Percentiles rank a stretch among this genome's conserved stretches.
Conservation (phyloP, 2,329 filamentous ascomycete genomes). For the Furcasterigmium furcatum region DNA sequence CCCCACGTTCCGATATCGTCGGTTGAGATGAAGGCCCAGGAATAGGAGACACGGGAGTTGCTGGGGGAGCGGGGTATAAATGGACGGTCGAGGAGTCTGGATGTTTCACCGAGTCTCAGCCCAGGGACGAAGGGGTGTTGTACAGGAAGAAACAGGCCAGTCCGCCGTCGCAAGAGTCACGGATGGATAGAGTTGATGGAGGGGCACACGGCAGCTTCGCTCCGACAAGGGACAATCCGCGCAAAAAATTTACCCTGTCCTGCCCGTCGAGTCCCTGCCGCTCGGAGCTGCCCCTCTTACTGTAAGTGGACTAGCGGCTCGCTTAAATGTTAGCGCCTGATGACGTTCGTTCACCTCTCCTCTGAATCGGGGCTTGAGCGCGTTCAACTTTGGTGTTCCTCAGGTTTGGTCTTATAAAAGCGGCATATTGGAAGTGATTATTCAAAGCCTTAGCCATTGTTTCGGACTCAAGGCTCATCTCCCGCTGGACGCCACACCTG, state of each 20-base stretch:
- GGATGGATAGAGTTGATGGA: neutral
- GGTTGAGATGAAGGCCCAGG: neutral
- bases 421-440: too few species aligned
- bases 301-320: neutral
- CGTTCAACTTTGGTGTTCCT: too few species aligned
- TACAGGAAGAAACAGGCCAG: neutral
- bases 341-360: conserved; percentile 3
- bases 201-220: conserved; percentile 1
- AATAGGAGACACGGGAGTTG: too few species aligned
- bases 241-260: conserved; percentile 1
- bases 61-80: neutral
- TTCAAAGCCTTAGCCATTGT: too few species aligned
- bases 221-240: conserved; percentile 2
- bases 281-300: conserved; percentile 5
- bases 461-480: too few species aligned
- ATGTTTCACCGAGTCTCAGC: neutral
- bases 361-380: too few species aligned
- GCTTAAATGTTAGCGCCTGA: neutral
- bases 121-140: neutral
- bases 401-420: too few species aligned
- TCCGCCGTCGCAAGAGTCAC: neutral
- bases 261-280: neutral
- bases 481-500: too few species aligned
- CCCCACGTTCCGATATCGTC: conserved; percentile 2
- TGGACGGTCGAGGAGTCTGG: neutral